Percentiles rank a stretch among this genome's conserved stretches.
phyloP scores from a whole-genome alignment of 2,329 filamentous ascomycete species.

The Aspergillus sp. region DNA sequence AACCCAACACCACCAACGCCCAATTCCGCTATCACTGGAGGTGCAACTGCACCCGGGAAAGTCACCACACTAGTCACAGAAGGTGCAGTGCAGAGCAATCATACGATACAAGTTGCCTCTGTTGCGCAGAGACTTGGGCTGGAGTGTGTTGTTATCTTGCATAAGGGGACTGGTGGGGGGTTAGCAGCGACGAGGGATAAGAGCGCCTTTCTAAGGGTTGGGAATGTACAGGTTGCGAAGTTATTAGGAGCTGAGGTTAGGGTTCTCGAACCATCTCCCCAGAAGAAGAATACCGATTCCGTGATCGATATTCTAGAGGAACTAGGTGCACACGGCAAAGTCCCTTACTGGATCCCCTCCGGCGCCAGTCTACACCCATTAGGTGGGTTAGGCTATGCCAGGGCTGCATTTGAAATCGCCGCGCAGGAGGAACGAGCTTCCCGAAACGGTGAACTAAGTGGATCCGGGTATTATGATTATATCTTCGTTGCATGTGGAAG shows the following conservation, averaged over 20 bases:
- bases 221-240: conserved; percentile 24
- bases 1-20: conserved; percentile 5
- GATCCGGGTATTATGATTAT: conserved; percentile 24
- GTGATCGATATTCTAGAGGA: conserved; percentile 17
- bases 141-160: conserved; percentile 19
- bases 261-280: conserved; percentile 38
- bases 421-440: conserved; percentile 18
- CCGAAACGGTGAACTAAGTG: conserved; percentile 3
- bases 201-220: conserved; percentile 14
- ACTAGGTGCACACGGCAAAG: conserved; percentile 11
- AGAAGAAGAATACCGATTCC: conserved; percentile 42
- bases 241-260: conserved; percentile 38
- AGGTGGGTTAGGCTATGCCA: conserved; percentile 28
- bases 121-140: conserved; percentile 23
- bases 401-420: conserved; percentile 27
- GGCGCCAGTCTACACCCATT: conserved; percentile 28
- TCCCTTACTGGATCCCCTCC: conserved; percentile 31
- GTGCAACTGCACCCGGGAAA: conserved; percentile 1
- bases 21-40: background rate
- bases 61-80: conserved; percentile 29
- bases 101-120: conserved; percentile 29
- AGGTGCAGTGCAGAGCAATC: conserved; percentile 32
- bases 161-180: conserved; percentile 23
- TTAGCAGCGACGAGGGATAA: conserved; percentile 12
- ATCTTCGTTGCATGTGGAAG: conserved; percentile 32